Evolutionary conservation across 768 basidiomycete species (phyloP).

Genomic region (Glaciozyma martinii): DNA sequence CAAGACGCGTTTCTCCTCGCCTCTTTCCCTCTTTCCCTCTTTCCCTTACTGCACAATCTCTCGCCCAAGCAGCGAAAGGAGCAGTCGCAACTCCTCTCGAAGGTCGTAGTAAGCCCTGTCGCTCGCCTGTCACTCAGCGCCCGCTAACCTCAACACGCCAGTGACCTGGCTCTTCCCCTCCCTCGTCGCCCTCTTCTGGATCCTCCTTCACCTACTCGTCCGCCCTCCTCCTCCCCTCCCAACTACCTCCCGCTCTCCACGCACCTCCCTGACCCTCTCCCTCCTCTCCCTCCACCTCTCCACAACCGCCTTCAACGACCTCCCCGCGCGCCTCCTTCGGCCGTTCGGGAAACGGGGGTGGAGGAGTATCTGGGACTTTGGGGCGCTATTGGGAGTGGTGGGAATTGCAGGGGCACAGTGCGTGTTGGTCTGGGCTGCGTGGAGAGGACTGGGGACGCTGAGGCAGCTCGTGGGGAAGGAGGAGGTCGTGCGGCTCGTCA

Average conservation of each 20-base stretch:
- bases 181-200: background rate
- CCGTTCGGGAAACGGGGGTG: background rate
- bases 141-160: background rate
- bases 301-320: slow-evolving; percentile 3
- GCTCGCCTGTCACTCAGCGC: background rate
- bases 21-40: background rate
- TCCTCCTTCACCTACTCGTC: background rate
- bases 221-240: background rate
- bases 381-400: background rate
- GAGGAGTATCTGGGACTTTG: background rate
- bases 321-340: background rate
- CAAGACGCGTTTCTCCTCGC: too few species aligned
- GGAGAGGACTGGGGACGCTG: background rate
- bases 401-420: slow-evolving; percentile 1
- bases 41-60: background rate
- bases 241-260: background rate
- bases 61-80: background rate
- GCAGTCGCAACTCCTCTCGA: background rate
- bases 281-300: background rate
- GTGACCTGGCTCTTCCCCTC: background rate
- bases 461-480: background rate
- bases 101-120: background rate
- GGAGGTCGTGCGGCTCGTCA: too few species aligned
- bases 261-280: background rate
- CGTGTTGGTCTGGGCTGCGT: background rate